These are phyloP conservation scores for Micractinium conductrix DNA, from an alignment of 139 green algal genomes.

Conservation along the genomic window DNA sequence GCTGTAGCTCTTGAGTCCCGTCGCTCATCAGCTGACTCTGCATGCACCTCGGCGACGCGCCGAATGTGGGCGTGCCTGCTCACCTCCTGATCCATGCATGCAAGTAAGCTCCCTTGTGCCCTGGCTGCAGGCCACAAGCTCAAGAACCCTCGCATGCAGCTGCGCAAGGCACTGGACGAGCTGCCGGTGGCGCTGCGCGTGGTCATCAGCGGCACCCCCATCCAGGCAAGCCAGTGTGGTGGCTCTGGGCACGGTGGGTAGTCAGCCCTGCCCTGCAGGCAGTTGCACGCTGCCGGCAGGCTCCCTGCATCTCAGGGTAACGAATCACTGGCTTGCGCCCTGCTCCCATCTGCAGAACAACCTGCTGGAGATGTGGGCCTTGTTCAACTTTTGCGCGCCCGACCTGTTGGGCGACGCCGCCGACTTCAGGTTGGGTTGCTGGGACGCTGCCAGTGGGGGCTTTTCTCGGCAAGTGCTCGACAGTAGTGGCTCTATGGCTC, in stretches of 20 bases:
- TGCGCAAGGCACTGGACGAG: constrained; percentile 60
- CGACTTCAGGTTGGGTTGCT: constrained; percentile 69
- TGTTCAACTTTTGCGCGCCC: constrained; percentile 81
- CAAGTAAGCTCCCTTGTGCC: too few relatives aligned
- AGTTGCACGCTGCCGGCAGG: too few relatives aligned
- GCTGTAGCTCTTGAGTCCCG: too few relatives aligned
- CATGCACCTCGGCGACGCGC: too few relatives aligned
- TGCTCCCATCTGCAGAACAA: constrained; percentile 75
- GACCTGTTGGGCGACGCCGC: constrained; percentile 70
- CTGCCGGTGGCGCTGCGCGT: constrained; percentile 64
- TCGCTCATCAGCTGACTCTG: too few relatives aligned
- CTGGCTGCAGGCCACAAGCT: constrained; percentile 77
- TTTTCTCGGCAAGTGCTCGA: too few relatives aligned
- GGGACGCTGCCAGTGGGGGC: too few relatives aligned
- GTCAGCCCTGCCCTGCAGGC: neutral
- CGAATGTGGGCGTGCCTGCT: too few relatives aligned
- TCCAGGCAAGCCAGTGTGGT: constrained; percentile 54
- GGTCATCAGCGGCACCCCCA: constrained; percentile 90
- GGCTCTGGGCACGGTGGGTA: neutral
- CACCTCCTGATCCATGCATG: neutral
- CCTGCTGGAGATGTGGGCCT: constrained; percentile 86
- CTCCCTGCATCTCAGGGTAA: neutral
- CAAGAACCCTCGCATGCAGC: constrained; percentile 91
- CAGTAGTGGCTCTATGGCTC: too few relatives aligned
- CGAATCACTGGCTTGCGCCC: neutral